A percentile compares a stretch with the other conserved stretches of the same genome.
Conservation (phyloP, 257 asterid genomes). For the Nicotiana tomentosiformis region DNA sequence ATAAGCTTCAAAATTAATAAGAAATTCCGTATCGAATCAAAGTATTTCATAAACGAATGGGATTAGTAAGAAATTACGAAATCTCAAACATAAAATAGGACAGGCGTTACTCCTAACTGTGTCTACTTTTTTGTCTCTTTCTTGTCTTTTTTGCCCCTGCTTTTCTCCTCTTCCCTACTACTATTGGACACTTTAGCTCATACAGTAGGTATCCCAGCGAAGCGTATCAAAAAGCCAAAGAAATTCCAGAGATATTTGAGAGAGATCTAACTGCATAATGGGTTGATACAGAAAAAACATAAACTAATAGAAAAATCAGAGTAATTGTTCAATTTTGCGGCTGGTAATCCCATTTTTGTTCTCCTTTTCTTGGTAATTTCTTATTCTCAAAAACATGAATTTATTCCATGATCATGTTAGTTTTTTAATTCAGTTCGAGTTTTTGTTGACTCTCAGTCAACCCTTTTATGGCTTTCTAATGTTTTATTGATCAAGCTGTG, state of each 20-base stretch:
- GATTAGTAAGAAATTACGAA: too few species aligned
- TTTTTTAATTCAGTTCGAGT: background rate
- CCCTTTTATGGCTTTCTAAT: background rate
- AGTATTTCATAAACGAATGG: too few species aligned
- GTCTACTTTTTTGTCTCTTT: conserved; percentile 9
- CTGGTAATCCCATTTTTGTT: conserved; percentile 15
- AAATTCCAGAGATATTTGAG: background rate
- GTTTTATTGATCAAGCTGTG: conserved; percentile 13
- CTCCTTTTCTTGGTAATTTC: conserved; percentile 33
- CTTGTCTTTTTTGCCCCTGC: conserved; percentile 12
- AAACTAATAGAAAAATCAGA: conserved; percentile 17
- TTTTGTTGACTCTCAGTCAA: conserved; percentile 2
- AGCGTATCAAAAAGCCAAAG: background rate
- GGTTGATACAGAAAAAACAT: conserved; percentile 21
- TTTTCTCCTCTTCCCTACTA: background rate
- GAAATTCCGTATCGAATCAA: too few species aligned
- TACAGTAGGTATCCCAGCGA: background rate
- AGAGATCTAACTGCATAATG: conserved; percentile 26
- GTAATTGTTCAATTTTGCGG: conserved; percentile 14
- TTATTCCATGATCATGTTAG: conserved; percentile 2
- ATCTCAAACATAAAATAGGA: background rate
- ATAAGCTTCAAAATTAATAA: too few species aligned
- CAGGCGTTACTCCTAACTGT: background rate
- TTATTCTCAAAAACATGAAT: background rate
- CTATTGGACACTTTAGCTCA: background rate